Base-by-base conservation (phyloP, 2,329 filamentous ascomycete species). In the Nectriaceae sp. region DNA sequence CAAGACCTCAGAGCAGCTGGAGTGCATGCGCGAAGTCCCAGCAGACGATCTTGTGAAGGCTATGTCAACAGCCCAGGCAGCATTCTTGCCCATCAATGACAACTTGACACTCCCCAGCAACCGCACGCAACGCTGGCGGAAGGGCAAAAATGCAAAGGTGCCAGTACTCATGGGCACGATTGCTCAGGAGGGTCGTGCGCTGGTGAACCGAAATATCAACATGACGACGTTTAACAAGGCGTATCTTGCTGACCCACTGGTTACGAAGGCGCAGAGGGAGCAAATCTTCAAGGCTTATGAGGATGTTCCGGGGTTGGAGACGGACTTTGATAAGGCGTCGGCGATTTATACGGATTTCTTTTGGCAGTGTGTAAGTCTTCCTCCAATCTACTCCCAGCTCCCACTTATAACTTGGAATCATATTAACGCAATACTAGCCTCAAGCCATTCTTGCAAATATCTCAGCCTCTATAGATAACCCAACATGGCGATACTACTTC, bases 321-420 rank as follows among this genome's bases (percentile, higher is more conserved):
- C 42, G 3, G 51, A 61, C 3, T 65, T 64, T 51, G 64, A 65
- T 6, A 11, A 63, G 8, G 59, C 57, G 1, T 41, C 59, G 1
- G 57, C 57, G 11, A 61, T 65, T 4, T 58, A 58, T 6, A 65
- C 61, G 2, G 64, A 65, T 21, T 61, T 53, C n/a, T 11, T 60
- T 11, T 62, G 52, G 53, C 55, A 61, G 41, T 64, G 60, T 44
- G 62, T 63, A 58, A 53, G 60, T 58, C n/a, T n/a, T n/a, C n/a
- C n/a, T n/a, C n/a, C n/a, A n/a, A n/a, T n/a, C n/a, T n/a, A n/a
- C n/a, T n/a, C n/a, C n/a, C n/a, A n/a, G n/a, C n/a, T n/a, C n/a
- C n/a, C n/a, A n/a, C n/a, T n/a, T n/a, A n/a, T n/a, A n/a, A n/a
- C n/a, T n/a, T n/a, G n/a, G n/a, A n/a, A n/a, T n/a, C n/a, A 5